Conservation (phyloP, 768 basidiomycete genomes). For the Pleurotus ostreatus region DNA sequence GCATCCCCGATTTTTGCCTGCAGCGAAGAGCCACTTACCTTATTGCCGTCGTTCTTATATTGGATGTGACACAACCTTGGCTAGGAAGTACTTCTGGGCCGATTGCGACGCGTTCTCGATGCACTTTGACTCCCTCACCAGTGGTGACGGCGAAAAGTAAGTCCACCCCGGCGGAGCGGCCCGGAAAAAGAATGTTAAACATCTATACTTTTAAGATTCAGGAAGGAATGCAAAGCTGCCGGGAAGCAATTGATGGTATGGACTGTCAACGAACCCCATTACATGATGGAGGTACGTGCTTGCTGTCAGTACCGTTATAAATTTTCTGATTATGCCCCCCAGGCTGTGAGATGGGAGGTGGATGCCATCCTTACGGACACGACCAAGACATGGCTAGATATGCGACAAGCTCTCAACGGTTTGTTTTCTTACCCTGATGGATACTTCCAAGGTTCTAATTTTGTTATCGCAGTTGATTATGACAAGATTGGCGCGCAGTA, state of each 20-base stretch:
- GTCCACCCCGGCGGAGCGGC: slow-evolving; percentile 14
- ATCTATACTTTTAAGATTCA: slow-evolving; percentile 50
- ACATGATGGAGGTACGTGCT: slow-evolving; percentile 81
- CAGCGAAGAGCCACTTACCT: slow-evolving; percentile 72
- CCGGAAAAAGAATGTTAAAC: no score
- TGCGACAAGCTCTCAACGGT: slow-evolving; percentile 59
- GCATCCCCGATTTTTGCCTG: slow-evolving; percentile 86
- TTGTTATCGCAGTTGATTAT: slow-evolving; percentile 50
- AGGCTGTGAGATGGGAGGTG: slow-evolving; percentile 80
- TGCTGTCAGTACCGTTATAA: not conserved
- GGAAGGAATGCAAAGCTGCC: slow-evolving; percentile 68
- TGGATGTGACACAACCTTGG: slow-evolving; percentile 64
- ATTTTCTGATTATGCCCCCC: not conserved
- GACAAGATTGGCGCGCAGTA: slow-evolving; percentile 59
- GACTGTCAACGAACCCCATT: slow-evolving; percentile 89
- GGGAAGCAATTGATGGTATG: slow-evolving; percentile 90
- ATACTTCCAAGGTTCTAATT: not conserved
- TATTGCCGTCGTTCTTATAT: slow-evolving; percentile 87
- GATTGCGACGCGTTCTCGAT: slow-evolving; percentile 86
- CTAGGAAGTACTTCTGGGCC: slow-evolving; percentile 87
- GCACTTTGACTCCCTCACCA: slow-evolving; percentile 66
- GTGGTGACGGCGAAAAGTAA: slow-evolving; percentile 70
- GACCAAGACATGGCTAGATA: slow-evolving; percentile 62
- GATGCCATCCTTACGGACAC: slow-evolving; percentile 77
- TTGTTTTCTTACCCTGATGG: slow-evolving; percentile 14